Evolutionary conservation across 306 rosid genomes (phyloP).

Genomic region (Ormosia semicastrata): DNA sequence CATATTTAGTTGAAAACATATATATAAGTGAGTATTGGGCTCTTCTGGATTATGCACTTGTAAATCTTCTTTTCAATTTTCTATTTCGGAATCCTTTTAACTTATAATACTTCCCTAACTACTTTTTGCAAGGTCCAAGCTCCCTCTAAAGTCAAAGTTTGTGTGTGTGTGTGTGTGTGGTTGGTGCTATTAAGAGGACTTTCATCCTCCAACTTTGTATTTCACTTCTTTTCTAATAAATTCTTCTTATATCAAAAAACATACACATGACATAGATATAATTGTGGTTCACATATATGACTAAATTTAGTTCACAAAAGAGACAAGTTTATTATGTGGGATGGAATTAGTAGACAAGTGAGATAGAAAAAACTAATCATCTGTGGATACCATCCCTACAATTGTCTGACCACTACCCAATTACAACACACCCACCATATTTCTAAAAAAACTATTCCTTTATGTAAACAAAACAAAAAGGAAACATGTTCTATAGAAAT

Average conservation of each 20-base stretch:
- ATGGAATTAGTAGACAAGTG: constrained; percentile 73
- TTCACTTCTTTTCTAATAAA: background rate
- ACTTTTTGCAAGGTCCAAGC: too few relatives aligned
- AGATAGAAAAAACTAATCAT: constrained; percentile 46
- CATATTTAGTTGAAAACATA: too few relatives aligned
- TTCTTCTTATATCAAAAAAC: background rate
- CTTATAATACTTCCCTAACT: too few relatives aligned
- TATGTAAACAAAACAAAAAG: background rate
- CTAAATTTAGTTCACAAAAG: background rate
- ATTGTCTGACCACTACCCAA: constrained; percentile 93
- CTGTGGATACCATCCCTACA: constrained; percentile 92
- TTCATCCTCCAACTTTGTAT: background rate
- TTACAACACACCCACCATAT: constrained; percentile 1
- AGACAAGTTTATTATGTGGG: too few relatives aligned
- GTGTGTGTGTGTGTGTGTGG: too few relatives aligned
- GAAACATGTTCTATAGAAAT: constrained; percentile 8
- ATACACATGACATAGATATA: background rate
- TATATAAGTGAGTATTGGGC: too few relatives aligned
- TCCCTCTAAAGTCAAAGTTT: too few relatives aligned
- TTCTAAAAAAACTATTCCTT: constrained; percentile 1
- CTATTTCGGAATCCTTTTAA: background rate
- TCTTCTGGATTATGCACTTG: too few relatives aligned
- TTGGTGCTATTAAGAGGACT: background rate
- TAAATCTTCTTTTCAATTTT: background rate
- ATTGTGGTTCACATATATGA: background rate